Percentiles rank a stretch among this genome's conserved stretches.
phyloP scores from a whole-genome alignment of 345 rosid species.

The Lumnitzera racemosa region DNA sequence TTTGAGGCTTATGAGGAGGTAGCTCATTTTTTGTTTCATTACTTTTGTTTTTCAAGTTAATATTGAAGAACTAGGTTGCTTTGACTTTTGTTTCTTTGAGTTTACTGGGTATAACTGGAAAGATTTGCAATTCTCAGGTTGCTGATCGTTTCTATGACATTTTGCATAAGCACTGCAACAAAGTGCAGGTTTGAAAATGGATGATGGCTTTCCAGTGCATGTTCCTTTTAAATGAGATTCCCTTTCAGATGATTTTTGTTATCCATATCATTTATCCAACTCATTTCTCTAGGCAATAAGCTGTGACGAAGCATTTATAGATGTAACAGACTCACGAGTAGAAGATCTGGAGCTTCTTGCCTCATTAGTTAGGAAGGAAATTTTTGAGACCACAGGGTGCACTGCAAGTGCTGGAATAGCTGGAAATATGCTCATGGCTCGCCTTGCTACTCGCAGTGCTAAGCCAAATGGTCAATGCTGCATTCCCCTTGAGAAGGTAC shows the following conservation, averaged over 20 bases:
- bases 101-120: slow-evolving; percentile 5
- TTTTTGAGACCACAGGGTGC: slow-evolving; percentile 74
- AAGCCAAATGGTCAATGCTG: slow-evolving; percentile 88
- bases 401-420: slow-evolving; percentile 90
- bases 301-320: slow-evolving; percentile 97
- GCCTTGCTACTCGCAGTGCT: slow-evolving; percentile 88
- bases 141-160: slow-evolving; percentile 87
- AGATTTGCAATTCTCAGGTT: slow-evolving; percentile 43
- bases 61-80: too few species aligned
- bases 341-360: slow-evolving; percentile 60
- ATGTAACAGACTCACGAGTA: slow-evolving; percentile 40
- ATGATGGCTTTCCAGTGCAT: neutral
- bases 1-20: slow-evolving; percentile 91
- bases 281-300: slow-evolving; percentile 59
- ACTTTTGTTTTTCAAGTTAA: neutral
- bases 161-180: slow-evolving; percentile 74
- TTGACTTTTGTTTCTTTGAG: neutral
- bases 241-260: slow-evolving; percentile 6
- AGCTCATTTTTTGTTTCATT: slow-evolving; percentile 3
- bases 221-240: slow-evolving; percentile 1
- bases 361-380: slow-evolving; percentile 64
- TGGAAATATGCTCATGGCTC: slow-evolving; percentile 87
- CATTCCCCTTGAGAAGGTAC: slow-evolving; percentile 56
- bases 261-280: slow-evolving; percentile 3
- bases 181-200: slow-evolving; percentile 57